phyloP scores from a whole-genome alignment of 306 rosid species.

The Casuarina glauca region DNA sequence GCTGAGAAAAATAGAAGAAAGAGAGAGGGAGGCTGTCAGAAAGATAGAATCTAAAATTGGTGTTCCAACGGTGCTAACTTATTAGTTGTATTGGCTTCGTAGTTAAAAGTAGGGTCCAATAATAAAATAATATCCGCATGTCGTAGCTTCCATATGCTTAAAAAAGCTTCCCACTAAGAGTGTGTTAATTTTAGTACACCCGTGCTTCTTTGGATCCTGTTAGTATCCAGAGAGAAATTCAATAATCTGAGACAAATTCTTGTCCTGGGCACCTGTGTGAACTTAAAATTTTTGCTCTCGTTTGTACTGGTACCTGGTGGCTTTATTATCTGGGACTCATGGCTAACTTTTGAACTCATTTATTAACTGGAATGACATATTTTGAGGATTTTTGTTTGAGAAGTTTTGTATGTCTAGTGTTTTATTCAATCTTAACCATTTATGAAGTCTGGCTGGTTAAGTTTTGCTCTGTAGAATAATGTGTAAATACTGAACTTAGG shows the following conservation, averaged over 20 bases:
- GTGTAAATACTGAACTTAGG: conserved; percentile 17
- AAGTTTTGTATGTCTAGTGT: not conserved
- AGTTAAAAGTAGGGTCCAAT: too few relatives aligned
- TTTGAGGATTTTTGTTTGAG: not conserved
- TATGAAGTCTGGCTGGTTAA: not conserved
- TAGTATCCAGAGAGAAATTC: not conserved
- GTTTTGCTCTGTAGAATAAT: conserved; percentile 13
- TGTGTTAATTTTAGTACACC: too few relatives aligned
- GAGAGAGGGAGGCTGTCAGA: too few relatives aligned
- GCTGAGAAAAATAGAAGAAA: too few relatives aligned
- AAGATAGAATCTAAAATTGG: too few relatives aligned
- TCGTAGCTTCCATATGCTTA: too few relatives aligned
- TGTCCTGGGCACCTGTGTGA: not conserved
- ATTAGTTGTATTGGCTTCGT: too few relatives aligned
- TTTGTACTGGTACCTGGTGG: not conserved
- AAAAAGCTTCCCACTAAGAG: too few relatives aligned
- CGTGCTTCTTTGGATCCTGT: too few relatives aligned
- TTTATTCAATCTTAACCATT: not conserved
- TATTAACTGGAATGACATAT: not conserved
- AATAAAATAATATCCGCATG: too few relatives aligned
- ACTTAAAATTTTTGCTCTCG: not conserved
- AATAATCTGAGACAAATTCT: not conserved
- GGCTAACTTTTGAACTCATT: not conserved
- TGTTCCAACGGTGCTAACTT: too few relatives aligned
- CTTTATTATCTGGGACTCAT: not conserved